Evolutionary conservation across 768 basidiomycete genomes (phyloP), one percentile per base, ranked within the genome.

Genomic region (Trametes villosa): DNA sequence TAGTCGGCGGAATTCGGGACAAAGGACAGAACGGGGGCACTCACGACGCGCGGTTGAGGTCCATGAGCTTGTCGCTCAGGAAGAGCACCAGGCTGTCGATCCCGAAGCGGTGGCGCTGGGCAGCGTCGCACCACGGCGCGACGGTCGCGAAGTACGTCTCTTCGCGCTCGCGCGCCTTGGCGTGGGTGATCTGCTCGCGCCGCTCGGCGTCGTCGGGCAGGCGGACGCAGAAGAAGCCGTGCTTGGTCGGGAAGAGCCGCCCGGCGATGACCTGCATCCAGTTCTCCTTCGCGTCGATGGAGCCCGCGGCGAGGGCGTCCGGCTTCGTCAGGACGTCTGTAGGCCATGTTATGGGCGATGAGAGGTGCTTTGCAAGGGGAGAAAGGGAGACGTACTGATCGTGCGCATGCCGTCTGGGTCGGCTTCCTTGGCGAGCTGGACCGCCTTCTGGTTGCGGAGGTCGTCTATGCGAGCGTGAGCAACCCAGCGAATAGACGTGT

Each of bases 291-390:
- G 77, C 44, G 42, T 79, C 74, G 4, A 71, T 76, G 3, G 81
- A 74, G 13, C 85, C 85, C 0, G 64, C 45, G 0, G 74, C 67
- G 1, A 91, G 70, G 6, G 73, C 77, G 60, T 92, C 90, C 0
- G 87, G 85, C 65, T 91, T 91, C 0, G 89, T 91, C 18, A 90
- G 76, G 1, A 91, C 81, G 9, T 86, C 88, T 89, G 34, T 17
- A 20, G 86, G 85, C 15, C 86, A 82, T n/a, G n/a, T 4, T 9
- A 13, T 8, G 11, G 34, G 48, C 24, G 48, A 44, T 33, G 31
- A 41, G 84, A 84, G 31, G 31, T n/a, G 31, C 18, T 34, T 11
- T 20, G 31, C n/a, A n/a, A n/a, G 18, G 17, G 33, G 12, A 2
- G 20, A 9, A 5, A 11, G 40, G 20, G 36, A 12, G 27, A 44